These are phyloP conservation scores for Paramecium biaurelia DNA, from an alignment of 73 alveolate genomes.

Conservation along the genomic window DNA sequence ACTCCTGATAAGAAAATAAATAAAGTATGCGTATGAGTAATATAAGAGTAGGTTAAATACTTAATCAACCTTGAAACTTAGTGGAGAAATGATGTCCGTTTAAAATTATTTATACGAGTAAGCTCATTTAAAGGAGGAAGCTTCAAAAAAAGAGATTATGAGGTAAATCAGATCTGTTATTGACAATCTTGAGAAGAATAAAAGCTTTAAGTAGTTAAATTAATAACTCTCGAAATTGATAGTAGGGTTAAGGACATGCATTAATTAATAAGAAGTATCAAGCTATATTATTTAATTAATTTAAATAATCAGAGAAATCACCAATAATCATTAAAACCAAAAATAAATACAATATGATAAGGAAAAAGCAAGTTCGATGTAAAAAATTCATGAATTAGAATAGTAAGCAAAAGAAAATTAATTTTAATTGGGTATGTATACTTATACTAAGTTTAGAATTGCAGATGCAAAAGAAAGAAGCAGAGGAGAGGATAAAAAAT, in stretches of 20 bases:
- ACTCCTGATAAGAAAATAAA: neutral
- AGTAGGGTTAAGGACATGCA: constrained; percentile 1
- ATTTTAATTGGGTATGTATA: neutral
- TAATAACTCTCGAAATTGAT: neutral
- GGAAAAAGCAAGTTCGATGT: neutral
- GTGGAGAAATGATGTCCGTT: constrained; percentile 12
- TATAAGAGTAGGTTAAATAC: neutral
- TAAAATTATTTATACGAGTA: neutral
- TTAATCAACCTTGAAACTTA: neutral
- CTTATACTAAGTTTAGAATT: neutral
- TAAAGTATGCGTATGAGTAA: neutral
- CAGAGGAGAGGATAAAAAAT: neutral
- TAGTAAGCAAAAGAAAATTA: neutral
- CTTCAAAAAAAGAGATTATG: neutral
- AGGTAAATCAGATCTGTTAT: neutral
- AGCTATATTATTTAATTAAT: neutral
- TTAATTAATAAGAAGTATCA: constrained; percentile 12
- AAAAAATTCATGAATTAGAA: neutral
- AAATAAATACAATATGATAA: neutral
- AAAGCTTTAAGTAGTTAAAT: neutral
- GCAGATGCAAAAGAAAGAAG: neutral
- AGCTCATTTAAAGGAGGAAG: constrained; percentile 14
- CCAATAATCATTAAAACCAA: neutral
- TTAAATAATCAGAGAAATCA: neutral
- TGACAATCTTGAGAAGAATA: neutral